phyloP scores from a whole-genome alignment of 208 protist genomes.

The Tritrichomonas foetus region DNA sequence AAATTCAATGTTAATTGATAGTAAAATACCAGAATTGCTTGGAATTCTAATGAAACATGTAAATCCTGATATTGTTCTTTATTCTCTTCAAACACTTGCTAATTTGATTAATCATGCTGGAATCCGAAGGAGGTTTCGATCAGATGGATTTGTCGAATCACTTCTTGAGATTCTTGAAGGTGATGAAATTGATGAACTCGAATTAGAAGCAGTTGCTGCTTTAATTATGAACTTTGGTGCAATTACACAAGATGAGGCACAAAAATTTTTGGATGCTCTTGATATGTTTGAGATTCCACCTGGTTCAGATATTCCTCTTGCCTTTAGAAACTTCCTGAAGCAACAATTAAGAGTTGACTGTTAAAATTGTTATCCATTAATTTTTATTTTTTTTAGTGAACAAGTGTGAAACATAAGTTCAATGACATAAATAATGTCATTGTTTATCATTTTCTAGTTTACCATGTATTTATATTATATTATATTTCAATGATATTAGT shows the following conservation, averaged over 20 bases:
- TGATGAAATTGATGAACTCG: neutral
- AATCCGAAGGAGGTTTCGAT: constrained; percentile 20
- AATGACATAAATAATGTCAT: too few relatives aligned
- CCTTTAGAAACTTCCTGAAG: constrained; percentile 11
- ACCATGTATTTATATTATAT: too few relatives aligned
- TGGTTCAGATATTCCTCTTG: neutral
- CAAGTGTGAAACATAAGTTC: too few relatives aligned
- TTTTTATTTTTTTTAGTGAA: neutral
- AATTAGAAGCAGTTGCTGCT: neutral
- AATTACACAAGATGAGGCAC: neutral
- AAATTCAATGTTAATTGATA: neutral
- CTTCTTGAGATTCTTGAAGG: neutral
- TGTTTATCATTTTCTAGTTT: too few relatives aligned
- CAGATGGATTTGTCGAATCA: neutral
- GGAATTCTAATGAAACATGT: neutral
- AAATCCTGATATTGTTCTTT: neutral
- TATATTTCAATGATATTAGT: too few relatives aligned
- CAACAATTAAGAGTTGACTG: neutral
- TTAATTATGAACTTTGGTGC: constrained; percentile 33
- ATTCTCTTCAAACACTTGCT: neutral
- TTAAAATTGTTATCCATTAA: neutral
- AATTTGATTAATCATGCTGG: neutral
- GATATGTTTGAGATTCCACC: neutral
- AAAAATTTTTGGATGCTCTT: neutral
- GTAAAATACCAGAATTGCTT: neutral